phyloP scores from a whole-genome alignment of 352 stramenopile species.

The Pythium aphanidermatum region DNA sequence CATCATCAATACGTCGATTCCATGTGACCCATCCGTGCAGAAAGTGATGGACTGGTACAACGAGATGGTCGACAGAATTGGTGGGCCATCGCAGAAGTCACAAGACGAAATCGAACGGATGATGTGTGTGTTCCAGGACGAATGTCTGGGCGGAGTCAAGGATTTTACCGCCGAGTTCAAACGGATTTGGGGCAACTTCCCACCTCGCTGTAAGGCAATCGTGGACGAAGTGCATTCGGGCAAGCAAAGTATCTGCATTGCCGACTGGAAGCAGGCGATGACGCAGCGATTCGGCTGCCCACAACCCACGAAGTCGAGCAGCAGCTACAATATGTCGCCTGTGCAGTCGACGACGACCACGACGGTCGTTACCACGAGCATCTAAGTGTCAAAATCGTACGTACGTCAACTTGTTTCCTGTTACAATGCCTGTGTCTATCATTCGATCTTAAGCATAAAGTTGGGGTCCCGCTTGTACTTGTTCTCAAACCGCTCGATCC shows the following conservation, averaged over 20 bases:
- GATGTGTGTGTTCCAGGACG: conserved; percentile 15
- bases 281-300: conserved; percentile 3
- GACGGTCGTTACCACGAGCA: too few relatives aligned
- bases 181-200: conserved; percentile 6
- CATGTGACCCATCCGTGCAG: not conserved
- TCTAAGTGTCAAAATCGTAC: too few relatives aligned
- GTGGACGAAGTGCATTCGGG: conserved; percentile 9
- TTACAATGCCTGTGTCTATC: too few relatives aligned
- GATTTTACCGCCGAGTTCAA: conserved; percentile 18
- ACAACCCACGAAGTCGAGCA: too few relatives aligned
- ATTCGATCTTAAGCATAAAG: conserved; percentile 71
- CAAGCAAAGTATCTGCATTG: conserved; percentile 3
- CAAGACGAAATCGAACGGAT: conserved; percentile 20
- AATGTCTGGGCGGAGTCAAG: conserved; percentile 13
- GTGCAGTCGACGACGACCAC: too few relatives aligned
- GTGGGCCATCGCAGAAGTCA: not conserved
- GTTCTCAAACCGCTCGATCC: conserved; percentile 75
- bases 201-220: conserved; percentile 7
- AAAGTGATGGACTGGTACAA: conserved; percentile 1
- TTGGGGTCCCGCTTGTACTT: conserved; percentile 78
- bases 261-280: conserved; percentile 1
- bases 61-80: not conserved
- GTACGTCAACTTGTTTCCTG: too few relatives aligned
- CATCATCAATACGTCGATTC: not conserved
- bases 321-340: too few relatives aligned